Evolutionary conservation across 2,329 filamentous ascomycete genomes (phyloP).

Genomic region (Diaporthe capsici): DNA sequence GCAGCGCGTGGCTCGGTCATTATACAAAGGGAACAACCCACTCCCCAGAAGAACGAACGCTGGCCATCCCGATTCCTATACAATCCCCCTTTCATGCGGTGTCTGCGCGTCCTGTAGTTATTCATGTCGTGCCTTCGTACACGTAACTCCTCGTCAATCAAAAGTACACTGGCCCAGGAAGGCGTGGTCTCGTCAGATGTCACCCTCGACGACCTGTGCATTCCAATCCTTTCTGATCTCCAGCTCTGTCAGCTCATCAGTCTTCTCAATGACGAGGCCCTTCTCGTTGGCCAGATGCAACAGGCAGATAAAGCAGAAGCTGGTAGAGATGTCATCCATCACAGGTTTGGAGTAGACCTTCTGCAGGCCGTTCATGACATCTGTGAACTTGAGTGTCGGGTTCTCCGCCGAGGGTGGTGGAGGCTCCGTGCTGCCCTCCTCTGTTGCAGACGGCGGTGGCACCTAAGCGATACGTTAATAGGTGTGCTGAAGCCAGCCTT

Average conservation of each 20-base stretch:
- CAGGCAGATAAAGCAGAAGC: slow-evolving; percentile 91
- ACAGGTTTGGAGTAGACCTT: slow-evolving; percentile 86
- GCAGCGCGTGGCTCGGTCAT: slow-evolving; percentile 1
- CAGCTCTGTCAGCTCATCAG: slow-evolving; percentile 70
- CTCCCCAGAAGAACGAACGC: slow-evolving; percentile 26
- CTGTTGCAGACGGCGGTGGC: slow-evolving; percentile 53
- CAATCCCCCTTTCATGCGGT: slow-evolving; percentile 12
- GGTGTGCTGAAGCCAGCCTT: not conserved
- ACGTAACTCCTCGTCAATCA: not conserved
- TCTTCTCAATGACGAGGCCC: slow-evolving; percentile 81
- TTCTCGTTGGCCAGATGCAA: slow-evolving; percentile 95
- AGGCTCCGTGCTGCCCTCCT: slow-evolving; percentile 48
- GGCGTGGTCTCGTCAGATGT: slow-evolving; percentile 24
- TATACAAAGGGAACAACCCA: slow-evolving; percentile 28
- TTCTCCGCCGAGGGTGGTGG: slow-evolving; percentile 55
- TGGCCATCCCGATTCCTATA: not conserved
- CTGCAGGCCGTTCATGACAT: slow-evolving; percentile 91
- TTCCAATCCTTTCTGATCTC: slow-evolving; percentile 74
- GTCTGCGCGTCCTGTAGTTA: slow-evolving; percentile 22
- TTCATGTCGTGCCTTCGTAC: slow-evolving; percentile 2
- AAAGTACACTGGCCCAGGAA: not conserved
- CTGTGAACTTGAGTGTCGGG: slow-evolving; percentile 83
- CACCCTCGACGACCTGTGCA: slow-evolving; percentile 66
- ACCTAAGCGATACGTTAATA: slow-evolving; percentile 40
- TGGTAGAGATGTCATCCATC: slow-evolving; percentile 96